phyloP scores from a whole-genome alignment of 352 stramenopile genomes.

The Globisporangium nodosum region DNA sequence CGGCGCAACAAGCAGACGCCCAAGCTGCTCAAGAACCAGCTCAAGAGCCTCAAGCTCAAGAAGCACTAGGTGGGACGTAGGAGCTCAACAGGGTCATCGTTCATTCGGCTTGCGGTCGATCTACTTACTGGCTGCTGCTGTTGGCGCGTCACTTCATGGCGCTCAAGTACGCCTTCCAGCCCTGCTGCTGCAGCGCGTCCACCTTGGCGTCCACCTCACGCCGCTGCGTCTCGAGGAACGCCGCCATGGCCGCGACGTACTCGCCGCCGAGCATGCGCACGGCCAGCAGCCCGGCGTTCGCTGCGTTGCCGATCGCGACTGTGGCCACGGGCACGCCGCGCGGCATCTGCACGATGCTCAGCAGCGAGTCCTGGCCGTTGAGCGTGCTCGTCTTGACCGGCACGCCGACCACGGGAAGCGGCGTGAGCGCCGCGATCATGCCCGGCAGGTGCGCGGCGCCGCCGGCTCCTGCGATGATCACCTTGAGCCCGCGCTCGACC shows the following conservation, averaged over 20 bases:
- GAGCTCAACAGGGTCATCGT: background rate
- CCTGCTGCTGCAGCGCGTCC: slow-evolving; percentile 74
- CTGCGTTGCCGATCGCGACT: slow-evolving; percentile 97
- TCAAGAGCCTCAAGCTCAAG: slow-evolving; percentile 63
- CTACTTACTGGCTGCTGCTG: too few relatives aligned
- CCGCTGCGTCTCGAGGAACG: slow-evolving; percentile 91
- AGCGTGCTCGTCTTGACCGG: slow-evolving; percentile 97
- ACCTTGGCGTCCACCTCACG: slow-evolving; percentile 92
- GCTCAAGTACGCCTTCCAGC: slow-evolving; percentile 90
- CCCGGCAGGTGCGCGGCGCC: slow-evolving; percentile 97
- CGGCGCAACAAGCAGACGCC: slow-evolving; percentile 53
- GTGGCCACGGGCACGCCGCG: slow-evolving; percentile 96
- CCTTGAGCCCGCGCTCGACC: slow-evolving; percentile 83
- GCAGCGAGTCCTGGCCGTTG: slow-evolving; percentile 95
- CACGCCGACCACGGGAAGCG: slow-evolving; percentile 93
- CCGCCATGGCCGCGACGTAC: slow-evolving; percentile 86
- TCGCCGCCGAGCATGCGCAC: slow-evolving; percentile 91
- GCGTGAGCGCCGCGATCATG: slow-evolving; percentile 87
- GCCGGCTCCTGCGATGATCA: slow-evolving; percentile 94
- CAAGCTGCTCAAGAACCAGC: slow-evolving; percentile 67
- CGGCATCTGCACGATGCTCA: slow-evolving; percentile 99
- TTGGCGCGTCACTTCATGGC: slow-evolving; percentile 28
- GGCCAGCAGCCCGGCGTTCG: slow-evolving; percentile 96
- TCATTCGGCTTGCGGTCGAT: background rate
- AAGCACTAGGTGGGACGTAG: slow-evolving; percentile 28